Evolutionary conservation across 371 early-diverging fungal species (phyloP).

Genomic region (Saksenaea oblongispora): DNA sequence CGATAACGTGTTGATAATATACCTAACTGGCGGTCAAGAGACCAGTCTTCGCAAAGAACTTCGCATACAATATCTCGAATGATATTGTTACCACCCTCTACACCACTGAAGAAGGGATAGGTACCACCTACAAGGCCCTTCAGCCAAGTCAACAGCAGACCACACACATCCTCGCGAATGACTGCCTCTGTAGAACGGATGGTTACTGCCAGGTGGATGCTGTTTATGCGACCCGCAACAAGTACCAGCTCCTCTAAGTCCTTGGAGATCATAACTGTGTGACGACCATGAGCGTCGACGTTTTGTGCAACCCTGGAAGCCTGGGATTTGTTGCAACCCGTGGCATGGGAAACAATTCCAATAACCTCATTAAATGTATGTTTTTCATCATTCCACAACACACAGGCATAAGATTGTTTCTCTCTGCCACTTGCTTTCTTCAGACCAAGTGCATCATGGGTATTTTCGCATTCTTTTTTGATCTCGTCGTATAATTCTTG

Average conservation of each 20-base stretch:
- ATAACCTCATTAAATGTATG: slow-evolving; percentile 94
- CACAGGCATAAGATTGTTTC: slow-evolving; percentile 52
- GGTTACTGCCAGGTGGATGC: slow-evolving; percentile 78
- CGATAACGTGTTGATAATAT: slow-evolving; percentile 37
- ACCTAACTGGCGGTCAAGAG: slow-evolving; percentile 38
- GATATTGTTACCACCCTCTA: slow-evolving; percentile 45
- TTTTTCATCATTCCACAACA: slow-evolving; percentile 96
- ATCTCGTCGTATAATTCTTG: slow-evolving; percentile 25
- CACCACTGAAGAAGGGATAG: slow-evolving; percentile 55
- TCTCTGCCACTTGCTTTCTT: slow-evolving; percentile 13
- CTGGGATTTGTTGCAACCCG: slow-evolving; percentile 47
- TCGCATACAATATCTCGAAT: slow-evolving; percentile 71
- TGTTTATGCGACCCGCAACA: slow-evolving; percentile 65
- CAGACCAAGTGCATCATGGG: slow-evolving; percentile 46
- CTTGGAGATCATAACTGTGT: slow-evolving; percentile 67
- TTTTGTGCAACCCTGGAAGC: slow-evolving; percentile 28
- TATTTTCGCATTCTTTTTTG: slow-evolving; percentile 29
- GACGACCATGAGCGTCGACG: slow-evolving; percentile 71
- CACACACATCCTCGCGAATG: slow-evolving; percentile 81
- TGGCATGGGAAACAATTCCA: slow-evolving; percentile 66
- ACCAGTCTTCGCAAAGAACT: slow-evolving; percentile 67
- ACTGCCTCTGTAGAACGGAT: slow-evolving; percentile 80
- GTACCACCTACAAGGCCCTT: slow-evolving; percentile 67
- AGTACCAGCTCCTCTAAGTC: slow-evolving; percentile 62
- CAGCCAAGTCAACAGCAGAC: slow-evolving; percentile 77